Base-by-base conservation (phyloP, 768 basidiomycete genomes). In the Pisolithus microcarpus region DNA sequence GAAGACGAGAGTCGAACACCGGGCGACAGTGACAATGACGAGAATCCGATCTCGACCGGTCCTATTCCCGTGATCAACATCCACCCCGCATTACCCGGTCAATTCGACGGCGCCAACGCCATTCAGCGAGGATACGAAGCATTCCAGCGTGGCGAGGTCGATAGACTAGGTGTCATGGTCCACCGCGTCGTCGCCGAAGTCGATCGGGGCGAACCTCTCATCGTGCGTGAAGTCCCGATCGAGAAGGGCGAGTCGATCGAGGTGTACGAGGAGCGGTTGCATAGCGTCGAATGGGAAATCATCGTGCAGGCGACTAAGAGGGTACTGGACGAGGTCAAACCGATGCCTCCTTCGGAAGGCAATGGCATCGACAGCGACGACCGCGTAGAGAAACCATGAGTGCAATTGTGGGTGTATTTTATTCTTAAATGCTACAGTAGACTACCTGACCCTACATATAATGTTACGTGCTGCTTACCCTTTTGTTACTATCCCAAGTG, bases 71-170 rank as follows among this genome's bases (percentile, higher is more conserved):
- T 96, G 55, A 95, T 99, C 72, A 99, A 98, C 64, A 74, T 99
- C 5, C 96, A 98, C 61, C 96, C 96, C 7, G 96, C 96, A 5
- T 72, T 99, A 2, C 95, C 95, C 0, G 92, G 93, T 2, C 82
- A 86, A n/a, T 99, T 99, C 59, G 93, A 96, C 58, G 96, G 96
- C 5, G 83, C 89, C n/a, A 79, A 89, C 59, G 92, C 94, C 1
- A 87, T 97, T 49, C 81, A 87, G 56, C 74, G 95, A 10, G 91
- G 94, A 4, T 93, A 81, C 62, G 90, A 91, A 55, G 93, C 92
- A 0, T 96, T 89, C 64, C 78, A 87, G 62, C 78, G 74, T 50
- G 90, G 91, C 0, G 86, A 94, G 63, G 84, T 94, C 43, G 72
- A 74, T 30, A 74, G 77, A 51, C 82, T 87, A 0, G 94, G 96